A percentile compares a stretch with the other conserved stretches of the same genome.
Evolutionary conservation across 2,329 filamentous ascomycete species (phyloP).

Genomic region (Tricladium varicosporioides): DNA sequence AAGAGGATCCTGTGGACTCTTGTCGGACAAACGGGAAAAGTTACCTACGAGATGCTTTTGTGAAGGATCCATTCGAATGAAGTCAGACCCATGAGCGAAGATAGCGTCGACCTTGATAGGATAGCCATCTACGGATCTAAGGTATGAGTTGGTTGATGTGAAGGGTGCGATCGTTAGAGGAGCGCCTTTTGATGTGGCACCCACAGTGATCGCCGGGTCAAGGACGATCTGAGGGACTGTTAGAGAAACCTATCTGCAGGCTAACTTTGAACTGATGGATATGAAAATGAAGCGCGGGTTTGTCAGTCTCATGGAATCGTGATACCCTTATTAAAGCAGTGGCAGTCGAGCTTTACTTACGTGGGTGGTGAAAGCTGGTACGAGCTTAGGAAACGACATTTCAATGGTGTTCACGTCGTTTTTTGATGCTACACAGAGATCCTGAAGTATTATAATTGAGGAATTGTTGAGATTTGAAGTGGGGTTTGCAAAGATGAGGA

Average conservation of each 20-base stretch:
- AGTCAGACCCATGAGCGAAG: conserved; percentile 41
- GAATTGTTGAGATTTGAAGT: not conserved
- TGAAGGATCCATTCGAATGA: conserved; percentile 39
- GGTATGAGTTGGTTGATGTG: conserved; percentile 26
- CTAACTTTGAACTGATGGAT: not conserved
- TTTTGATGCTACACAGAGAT: no score
- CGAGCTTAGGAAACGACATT: conserved; percentile 38
- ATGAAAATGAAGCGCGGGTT: not conserved
- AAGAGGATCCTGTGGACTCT: no score
- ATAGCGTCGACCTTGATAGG: conserved; percentile 37
- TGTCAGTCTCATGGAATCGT: not conserved
- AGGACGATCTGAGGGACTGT: conserved; percentile 35
- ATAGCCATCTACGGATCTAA: conserved; percentile 39
- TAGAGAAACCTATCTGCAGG: not conserved
- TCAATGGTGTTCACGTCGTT: no score
- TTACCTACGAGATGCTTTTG: conserved; percentile 33
- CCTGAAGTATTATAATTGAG: not conserved
- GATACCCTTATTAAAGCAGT: not conserved
- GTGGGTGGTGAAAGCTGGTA: conserved; percentile 39
- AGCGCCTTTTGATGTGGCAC: conserved; percentile 30
- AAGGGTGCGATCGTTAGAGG: conserved; percentile 36
- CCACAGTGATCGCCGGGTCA: conserved; percentile 32
- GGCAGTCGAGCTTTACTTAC: conserved; percentile 26
- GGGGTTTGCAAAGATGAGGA: not conserved
- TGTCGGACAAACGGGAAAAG: not conserved